phyloP scores from a whole-genome alignment of 495 filamentous ascomycete species.

The Physcia stellaris region DNA sequence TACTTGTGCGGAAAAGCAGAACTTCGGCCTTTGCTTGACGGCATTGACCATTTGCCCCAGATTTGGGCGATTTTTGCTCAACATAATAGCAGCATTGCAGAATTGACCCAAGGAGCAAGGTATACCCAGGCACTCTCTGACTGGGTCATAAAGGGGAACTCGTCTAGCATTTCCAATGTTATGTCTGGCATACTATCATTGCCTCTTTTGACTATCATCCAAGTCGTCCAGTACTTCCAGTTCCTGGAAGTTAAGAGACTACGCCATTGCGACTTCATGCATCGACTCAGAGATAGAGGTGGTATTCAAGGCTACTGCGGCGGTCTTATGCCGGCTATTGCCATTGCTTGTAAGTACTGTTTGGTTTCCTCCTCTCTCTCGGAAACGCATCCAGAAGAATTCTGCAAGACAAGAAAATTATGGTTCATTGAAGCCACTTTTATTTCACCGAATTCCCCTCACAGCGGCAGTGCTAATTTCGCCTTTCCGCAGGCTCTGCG shows the following conservation, averaged over 20 bases:
- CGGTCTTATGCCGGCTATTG: slow-evolving; percentile 16
- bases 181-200: slow-evolving; percentile 23
- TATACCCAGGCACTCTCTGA: slow-evolving; percentile 9
- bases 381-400: no score
- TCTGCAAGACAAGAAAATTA: no score
- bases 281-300: slow-evolving; percentile 9
- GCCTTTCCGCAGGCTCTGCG: no score
- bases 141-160: slow-evolving; percentile 10
- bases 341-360: no score
- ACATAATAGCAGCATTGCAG: slow-evolving; percentile 10
- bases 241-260: slow-evolving; percentile 16
- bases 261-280: slow-evolving; percentile 5
- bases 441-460: no score
- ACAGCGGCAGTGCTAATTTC: no score
- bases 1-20: slow-evolving; percentile 4
- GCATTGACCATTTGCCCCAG: slow-evolving; percentile 1
- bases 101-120: slow-evolving; percentile 9
- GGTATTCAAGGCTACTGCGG: slow-evolving; percentile 20
- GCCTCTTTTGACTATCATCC: slow-evolving; percentile 18
- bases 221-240: slow-evolving; percentile 23
- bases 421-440: no score
- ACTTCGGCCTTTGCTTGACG: slow-evolving; percentile 2
- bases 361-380: no score
- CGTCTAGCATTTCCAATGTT: slow-evolving; percentile 7
- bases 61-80: slow-evolving; percentile 8